Evolutionary conservation across 768 basidiomycete species (phyloP).

Genomic region (Pleurotus eryngii): DNA sequence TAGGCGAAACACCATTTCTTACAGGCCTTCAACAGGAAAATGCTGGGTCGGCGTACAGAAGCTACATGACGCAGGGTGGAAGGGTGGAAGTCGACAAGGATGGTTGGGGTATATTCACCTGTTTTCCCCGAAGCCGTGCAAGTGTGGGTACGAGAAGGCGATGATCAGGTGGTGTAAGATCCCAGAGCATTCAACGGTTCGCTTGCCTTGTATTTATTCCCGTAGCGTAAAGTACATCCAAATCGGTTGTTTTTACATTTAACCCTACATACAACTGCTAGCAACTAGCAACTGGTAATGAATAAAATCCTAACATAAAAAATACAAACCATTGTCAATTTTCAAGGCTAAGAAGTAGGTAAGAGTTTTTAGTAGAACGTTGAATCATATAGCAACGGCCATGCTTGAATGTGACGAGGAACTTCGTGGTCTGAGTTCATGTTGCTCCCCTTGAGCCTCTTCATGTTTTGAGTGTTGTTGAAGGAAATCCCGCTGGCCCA

Average conservation of each 20-base stretch:
- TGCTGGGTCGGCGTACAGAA: conserved; percentile 39
- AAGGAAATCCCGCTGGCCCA: conserved; percentile 22
- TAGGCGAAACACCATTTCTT: conserved; percentile 5
- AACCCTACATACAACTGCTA: neutral
- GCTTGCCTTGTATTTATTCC: too few species aligned
- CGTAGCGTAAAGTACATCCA: neutral
- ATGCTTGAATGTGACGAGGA: neutral
- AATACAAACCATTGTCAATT: neutral
- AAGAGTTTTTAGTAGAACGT: neutral
- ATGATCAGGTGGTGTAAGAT: neutral
- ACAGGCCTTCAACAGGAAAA: conserved; percentile 23
- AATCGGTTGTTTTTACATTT: neutral
- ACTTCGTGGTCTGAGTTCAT: conserved; percentile 2
- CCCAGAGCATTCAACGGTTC: neutral
- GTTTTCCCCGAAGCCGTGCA: conserved; percentile 51
- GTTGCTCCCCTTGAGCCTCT: conserved; percentile 1
- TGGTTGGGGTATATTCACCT: conserved; percentile 71
- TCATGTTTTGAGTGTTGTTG: conserved; percentile 6
- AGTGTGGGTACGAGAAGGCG: conserved; percentile 47
- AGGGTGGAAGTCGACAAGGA: conserved; percentile 41
- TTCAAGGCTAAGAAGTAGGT: neutral
- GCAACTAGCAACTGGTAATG: neutral
- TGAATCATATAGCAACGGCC: neutral
- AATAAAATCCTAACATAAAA: conserved; percentile 2
- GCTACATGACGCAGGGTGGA: conserved; percentile 45